Conservation (phyloP, 768 basidiomycete species). For the Podaxis carcinomalis region DNA sequence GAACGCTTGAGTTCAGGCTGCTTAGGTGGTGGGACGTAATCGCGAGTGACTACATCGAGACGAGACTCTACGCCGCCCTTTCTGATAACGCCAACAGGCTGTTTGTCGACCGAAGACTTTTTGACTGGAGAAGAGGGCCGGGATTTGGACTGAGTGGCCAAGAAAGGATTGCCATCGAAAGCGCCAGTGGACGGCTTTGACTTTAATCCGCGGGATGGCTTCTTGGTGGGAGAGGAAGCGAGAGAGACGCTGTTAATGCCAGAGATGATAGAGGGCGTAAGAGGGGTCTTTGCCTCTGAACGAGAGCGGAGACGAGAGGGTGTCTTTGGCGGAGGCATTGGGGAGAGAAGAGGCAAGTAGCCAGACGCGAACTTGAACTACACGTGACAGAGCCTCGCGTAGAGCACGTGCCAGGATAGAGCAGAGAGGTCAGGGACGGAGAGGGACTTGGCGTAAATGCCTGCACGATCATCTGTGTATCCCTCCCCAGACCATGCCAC, state of each 20-base stretch:
- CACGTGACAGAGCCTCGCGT: constrained; percentile 3
- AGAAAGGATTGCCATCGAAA: constrained; percentile 1
- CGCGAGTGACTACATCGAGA: constrained; percentile 70
- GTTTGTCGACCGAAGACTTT: neutral
- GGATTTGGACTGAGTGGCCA: constrained; percentile 7
- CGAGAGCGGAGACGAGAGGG: constrained; percentile 43
- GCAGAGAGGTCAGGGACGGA: too few relatives aligned
- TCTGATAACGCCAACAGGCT: constrained; percentile 55
- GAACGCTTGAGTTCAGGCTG: constrained; percentile 64
- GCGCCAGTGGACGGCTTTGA: neutral
- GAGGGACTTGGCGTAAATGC: neutral
- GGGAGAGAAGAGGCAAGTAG: neutral
- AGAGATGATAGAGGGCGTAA: constrained; percentile 42
- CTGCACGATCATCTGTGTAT: neutral
- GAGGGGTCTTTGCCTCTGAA: constrained; percentile 46
- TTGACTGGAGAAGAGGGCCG: constrained; percentile 22
- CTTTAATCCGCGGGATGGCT: constrained; percentile 17
- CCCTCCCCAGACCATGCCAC: constrained; percentile 56
- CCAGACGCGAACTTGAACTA: constrained; percentile 2
- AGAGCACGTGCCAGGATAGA: neutral
- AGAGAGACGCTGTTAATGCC: constrained; percentile 39
- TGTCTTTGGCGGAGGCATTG: constrained; percentile 34
- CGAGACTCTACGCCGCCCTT: constrained; percentile 76
- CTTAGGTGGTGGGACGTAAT: constrained; percentile 68
- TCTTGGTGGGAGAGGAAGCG: constrained; percentile 27